Evolutionary conservation across 371 early-diverging fungal species (phyloP).

Genomic region (Mucor racemosus): DNA sequence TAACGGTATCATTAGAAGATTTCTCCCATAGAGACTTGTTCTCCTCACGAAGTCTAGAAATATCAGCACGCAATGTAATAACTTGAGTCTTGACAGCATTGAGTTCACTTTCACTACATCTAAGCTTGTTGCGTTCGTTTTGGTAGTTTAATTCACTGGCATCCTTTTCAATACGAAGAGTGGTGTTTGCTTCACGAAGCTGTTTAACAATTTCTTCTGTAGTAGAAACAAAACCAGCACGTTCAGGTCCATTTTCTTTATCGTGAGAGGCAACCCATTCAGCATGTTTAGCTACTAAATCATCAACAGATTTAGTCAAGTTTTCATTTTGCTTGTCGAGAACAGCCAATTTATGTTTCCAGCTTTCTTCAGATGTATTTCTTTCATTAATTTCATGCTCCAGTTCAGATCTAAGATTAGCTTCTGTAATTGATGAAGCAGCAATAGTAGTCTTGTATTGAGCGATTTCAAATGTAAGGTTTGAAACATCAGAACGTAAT

Average conservation of each 20-base stretch:
- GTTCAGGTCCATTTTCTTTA: slow-evolving; percentile 12
- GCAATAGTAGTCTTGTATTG: slow-evolving; percentile 15
- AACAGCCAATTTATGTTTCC: slow-evolving; percentile 11
- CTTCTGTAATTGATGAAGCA: background rate
- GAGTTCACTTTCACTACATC: slow-evolving; percentile 7
- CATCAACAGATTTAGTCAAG: background rate
- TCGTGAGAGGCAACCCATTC: slow-evolving; percentile 10
- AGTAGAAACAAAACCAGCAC: background rate
- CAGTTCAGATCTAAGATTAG: slow-evolving; percentile 1
- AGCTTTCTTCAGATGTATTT: slow-evolving; percentile 2
- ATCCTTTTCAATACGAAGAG: slow-evolving; percentile 19
- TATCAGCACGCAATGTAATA: background rate
- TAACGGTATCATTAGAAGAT: background rate
- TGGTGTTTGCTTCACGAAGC: slow-evolving; percentile 6
- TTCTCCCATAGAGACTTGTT: slow-evolving; percentile 1
- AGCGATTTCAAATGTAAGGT: slow-evolving; percentile 12
- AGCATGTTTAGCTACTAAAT: slow-evolving; percentile 12
- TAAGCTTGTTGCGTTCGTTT: slow-evolving; percentile 7
- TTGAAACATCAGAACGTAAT: slow-evolving; percentile 16
- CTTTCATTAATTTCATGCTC: slow-evolving; percentile 4
- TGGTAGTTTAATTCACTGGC: slow-evolving; percentile 9
- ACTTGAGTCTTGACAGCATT: background rate
- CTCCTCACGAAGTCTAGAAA: slow-evolving; percentile 4
- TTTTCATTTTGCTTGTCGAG: slow-evolving; percentile 11
- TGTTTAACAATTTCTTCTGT: slow-evolving; percentile 7